phyloP scores from a whole-genome alignment of 208 protist species.

The Crithidia fasciculata region DNA sequence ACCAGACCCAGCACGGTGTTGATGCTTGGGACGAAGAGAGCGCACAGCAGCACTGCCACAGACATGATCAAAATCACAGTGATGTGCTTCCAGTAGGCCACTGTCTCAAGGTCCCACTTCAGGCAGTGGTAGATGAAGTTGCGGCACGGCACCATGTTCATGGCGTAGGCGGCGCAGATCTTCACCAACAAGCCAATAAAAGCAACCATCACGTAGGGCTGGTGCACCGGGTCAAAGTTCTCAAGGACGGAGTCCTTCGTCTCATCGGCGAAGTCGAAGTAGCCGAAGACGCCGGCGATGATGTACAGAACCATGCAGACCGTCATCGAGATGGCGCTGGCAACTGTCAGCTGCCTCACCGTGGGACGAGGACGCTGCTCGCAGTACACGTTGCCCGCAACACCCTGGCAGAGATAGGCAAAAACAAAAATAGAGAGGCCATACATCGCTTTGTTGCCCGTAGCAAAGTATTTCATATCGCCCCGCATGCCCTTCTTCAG shows the following conservation, averaged over 20 bases:
- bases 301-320: slow-evolving; percentile 49
- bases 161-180: slow-evolving; percentile 60
- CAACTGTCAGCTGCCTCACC: slow-evolving; percentile 49
- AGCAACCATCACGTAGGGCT: slow-evolving; percentile 69
- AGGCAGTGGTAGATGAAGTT: slow-evolving; percentile 70
- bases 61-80: slow-evolving; percentile 36
- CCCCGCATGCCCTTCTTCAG: slow-evolving; percentile 40
- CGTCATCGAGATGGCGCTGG: slow-evolving; percentile 49
- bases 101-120: slow-evolving; percentile 55
- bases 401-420: slow-evolving; percentile 71
- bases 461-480: slow-evolving; percentile 48
- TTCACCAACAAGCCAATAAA: slow-evolving; percentile 79
- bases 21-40: slow-evolving; percentile 74
- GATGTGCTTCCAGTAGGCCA: slow-evolving; percentile 76
- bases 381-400: slow-evolving; percentile 47
- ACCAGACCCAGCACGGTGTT: slow-evolving; percentile 69
- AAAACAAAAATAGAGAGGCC: slow-evolving; percentile 82
- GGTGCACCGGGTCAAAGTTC: slow-evolving; percentile 68
- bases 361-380: slow-evolving; percentile 53
- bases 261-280: slow-evolving; percentile 74
- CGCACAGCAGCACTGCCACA: slow-evolving; percentile 39
- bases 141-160: slow-evolving; percentile 67
- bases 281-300: slow-evolving; percentile 63
- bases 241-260: slow-evolving; percentile 55
- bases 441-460: slow-evolving; percentile 56